Evolutionary conservation across 306 rosid genomes (phyloP).

Genomic region (Trifolium fragiferum): DNA sequence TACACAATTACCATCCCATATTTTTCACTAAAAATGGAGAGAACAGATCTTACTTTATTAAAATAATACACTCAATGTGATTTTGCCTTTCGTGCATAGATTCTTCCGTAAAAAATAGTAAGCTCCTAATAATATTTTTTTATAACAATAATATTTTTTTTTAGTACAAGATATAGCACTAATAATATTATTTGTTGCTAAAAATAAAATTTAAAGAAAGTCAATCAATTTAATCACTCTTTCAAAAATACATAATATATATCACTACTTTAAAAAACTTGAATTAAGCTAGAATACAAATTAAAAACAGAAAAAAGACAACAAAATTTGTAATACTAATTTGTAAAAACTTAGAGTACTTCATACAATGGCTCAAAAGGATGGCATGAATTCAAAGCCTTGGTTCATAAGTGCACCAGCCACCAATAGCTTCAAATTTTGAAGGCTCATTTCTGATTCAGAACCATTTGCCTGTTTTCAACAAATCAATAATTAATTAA

Average conservation of each 20-base stretch:
- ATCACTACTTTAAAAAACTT: not conserved
- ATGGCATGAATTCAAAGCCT: conserved; percentile 68
- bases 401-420: conserved; percentile 83
- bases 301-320: not conserved
- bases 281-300: not conserved
- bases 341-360: not conserved
- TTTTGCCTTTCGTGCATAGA: too few relatives aligned
- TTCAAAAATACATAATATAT: not conserved
- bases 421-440: conserved; percentile 90
- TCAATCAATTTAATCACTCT: too few relatives aligned
- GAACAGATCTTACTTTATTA: too few relatives aligned
- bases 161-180: too few relatives aligned
- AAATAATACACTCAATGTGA: too few relatives aligned
- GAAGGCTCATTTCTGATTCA: conserved; percentile 68
- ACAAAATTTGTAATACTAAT: not conserved
- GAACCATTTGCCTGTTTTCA: conserved; percentile 64
- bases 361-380: conserved; percentile 39
- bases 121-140: too few relatives aligned
- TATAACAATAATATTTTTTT: too few relatives aligned
- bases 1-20: too few relatives aligned
- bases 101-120: too few relatives aligned
- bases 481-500: conserved; percentile 29
- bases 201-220: too few relatives aligned
- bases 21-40: too few relatives aligned
- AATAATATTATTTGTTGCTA: too few relatives aligned